A percentile compares a stretch with the other conserved stretches of the same genome.
Conservation (phyloP, 2,329 filamentous ascomycete genomes). For the Calonectria montana region DNA sequence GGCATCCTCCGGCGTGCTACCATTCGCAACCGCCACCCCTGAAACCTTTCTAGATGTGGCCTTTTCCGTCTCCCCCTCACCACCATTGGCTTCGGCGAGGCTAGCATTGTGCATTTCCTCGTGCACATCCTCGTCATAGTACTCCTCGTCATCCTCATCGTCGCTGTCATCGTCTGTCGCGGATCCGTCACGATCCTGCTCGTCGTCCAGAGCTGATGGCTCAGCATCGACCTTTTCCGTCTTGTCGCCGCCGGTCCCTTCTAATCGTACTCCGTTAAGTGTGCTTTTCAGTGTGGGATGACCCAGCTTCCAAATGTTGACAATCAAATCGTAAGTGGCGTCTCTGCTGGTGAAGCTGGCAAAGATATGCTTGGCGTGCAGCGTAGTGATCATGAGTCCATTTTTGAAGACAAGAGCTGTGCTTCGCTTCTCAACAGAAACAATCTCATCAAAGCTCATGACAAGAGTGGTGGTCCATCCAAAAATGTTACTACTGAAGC, state of each 20-base stretch:
- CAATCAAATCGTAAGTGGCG: conserved; percentile 95
- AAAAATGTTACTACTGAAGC: conserved; percentile 98
- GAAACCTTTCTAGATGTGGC: conserved; percentile 79
- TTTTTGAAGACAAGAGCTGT: conserved; percentile 97
- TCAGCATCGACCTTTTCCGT: conserved; percentile 81
- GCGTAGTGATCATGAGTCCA: conserved; percentile 93
- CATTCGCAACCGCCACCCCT: conserved; percentile 58
- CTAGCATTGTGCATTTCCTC: conserved; percentile 84
- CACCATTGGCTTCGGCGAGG: conserved; percentile 54
- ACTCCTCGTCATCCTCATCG: conserved; percentile 67
- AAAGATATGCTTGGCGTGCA: conserved; percentile 96
- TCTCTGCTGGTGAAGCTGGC: conserved; percentile 95
- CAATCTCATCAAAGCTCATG: conserved; percentile 98
- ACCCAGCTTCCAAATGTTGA: conserved; percentile 98
- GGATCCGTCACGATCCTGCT: conserved; percentile 64
- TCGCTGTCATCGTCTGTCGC: conserved; percentile 73
- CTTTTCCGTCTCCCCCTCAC: conserved; percentile 70
- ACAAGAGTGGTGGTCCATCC: conserved; percentile 98
- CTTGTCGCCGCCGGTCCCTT: conserved; percentile 87
- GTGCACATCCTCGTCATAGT: conserved; percentile 78
- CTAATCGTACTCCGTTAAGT: conserved; percentile 86
- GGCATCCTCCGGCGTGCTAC: conserved; percentile 59
- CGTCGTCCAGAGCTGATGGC: conserved; percentile 48
- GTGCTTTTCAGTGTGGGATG: conserved; percentile 93
- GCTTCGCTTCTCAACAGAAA: conserved; percentile 95